Evolutionary conservation across 148 eudicot genomes (phyloP).

Genomic region (Diospyros lotus): DNA sequence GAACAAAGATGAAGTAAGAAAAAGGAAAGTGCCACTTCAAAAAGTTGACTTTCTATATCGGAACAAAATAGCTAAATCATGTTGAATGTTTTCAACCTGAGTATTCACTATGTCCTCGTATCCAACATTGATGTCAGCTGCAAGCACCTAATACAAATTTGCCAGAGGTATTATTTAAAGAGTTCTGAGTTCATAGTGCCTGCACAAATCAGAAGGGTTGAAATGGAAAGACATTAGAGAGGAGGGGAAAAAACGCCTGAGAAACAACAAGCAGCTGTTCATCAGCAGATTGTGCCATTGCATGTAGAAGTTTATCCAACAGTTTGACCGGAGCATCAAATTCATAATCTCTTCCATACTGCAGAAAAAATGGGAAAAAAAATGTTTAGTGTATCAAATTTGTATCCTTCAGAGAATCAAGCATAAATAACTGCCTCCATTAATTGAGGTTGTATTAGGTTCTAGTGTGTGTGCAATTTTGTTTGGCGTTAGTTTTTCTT

Average conservation of each 20-base stretch:
- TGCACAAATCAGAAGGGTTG: not conserved
- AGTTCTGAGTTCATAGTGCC: not conserved
- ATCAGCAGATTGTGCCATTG: constrained; percentile 40
- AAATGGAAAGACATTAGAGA: not conserved
- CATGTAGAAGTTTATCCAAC: constrained; percentile 35
- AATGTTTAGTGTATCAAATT: too few relatives aligned
- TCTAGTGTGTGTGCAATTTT: too few relatives aligned
- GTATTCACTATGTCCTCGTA: constrained; percentile 46
- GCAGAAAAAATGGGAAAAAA: constrained; percentile 1
- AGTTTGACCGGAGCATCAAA: constrained; percentile 47
- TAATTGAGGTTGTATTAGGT: not conserved
- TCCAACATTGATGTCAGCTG: constrained; percentile 49
- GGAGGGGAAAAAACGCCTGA: constrained; percentile 26
- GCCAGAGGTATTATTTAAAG: not conserved
- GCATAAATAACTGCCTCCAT: not conserved
- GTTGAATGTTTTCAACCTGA: constrained; percentile 24
- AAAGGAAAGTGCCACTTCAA: not conserved
- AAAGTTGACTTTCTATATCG: too few relatives aligned
- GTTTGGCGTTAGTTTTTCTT: not conserved
- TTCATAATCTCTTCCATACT: constrained; percentile 45
- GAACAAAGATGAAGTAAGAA: not conserved
- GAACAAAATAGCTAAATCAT: not conserved
- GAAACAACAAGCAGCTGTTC: constrained; percentile 46
- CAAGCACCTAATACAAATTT: constrained; percentile 32
- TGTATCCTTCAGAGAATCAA: not conserved